Percentiles rank a stretch among this genome's conserved stretches.
Evolutionary conservation across 2,329 filamentous ascomycete species (phyloP).

Genomic region (Phyllosticta citribraziliensis): DNA sequence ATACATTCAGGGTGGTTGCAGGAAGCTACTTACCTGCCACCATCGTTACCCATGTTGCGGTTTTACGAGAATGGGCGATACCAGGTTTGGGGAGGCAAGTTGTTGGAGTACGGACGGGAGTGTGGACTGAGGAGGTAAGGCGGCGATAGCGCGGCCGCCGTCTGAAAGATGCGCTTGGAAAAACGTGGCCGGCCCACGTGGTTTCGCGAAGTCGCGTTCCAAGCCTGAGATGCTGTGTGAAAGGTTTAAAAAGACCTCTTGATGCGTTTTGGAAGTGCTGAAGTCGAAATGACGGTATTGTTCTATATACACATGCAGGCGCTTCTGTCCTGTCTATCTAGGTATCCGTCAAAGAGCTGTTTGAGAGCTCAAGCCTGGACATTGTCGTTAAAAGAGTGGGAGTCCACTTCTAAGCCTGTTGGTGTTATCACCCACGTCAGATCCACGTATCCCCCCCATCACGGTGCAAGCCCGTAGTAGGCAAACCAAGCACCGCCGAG

Average conservation of each 20-base stretch:
- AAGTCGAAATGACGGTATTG: neutral
- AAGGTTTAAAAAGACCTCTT: neutral
- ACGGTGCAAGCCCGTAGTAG: neutral
- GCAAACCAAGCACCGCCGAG: neutral
- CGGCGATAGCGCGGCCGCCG: neutral
- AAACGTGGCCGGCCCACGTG: neutral
- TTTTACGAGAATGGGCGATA: neutral
- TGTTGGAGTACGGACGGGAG: neutral
- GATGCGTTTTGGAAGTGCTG: neutral
- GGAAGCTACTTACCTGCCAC: conserved; percentile 52
- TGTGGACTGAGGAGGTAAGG: neutral
- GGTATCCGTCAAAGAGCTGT: neutral
- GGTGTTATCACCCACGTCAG: too few relatives aligned
- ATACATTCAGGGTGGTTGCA: neutral
- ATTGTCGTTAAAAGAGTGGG: too few relatives aligned
- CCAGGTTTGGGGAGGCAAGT: neutral
- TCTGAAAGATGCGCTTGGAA: neutral
- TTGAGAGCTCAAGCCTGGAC: too few relatives aligned
- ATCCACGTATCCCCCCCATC: neutral
- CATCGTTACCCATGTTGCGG: conserved; percentile 82
- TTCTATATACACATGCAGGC: neutral
- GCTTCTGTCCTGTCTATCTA: neutral
- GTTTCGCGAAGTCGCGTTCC: neutral
- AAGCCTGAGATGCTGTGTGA: too few relatives aligned
- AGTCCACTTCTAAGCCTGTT: too few relatives aligned